Conservation (phyloP, 192 early-diverging fungal genomes). For the Coemansia erecta region DNA sequence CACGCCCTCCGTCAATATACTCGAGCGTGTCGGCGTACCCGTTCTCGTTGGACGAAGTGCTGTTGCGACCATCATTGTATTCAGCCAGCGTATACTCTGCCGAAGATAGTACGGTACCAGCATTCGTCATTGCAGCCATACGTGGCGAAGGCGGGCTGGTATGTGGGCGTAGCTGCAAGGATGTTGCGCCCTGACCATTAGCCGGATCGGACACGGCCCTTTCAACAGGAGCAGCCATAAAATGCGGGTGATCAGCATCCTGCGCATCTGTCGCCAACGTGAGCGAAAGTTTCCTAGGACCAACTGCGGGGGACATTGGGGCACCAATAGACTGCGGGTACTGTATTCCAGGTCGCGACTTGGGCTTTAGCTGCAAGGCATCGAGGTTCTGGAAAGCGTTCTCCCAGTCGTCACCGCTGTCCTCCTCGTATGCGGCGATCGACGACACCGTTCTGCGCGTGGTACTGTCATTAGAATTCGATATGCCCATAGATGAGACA, state of each 20-base stretch:
- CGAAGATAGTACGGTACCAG: conserved; percentile 5
- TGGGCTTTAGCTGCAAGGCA: conserved; percentile 35
- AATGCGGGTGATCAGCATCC: conserved; percentile 7
- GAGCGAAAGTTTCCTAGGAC: conserved; percentile 40
- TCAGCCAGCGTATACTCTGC: conserved; percentile 10
- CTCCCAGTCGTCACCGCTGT: conserved; percentile 55
- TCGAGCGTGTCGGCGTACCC: conserved; percentile 22
- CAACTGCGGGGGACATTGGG: conserved; percentile 32
- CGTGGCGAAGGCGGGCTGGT: conserved; percentile 49
- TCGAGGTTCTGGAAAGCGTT: conserved; percentile 54
- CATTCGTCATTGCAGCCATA: conserved; percentile 16
- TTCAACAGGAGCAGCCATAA: conserved; percentile 21
- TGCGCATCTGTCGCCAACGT: conserved; percentile 26
- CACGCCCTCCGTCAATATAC: conserved; percentile 16
- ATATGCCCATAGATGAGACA: conserved; percentile 52
- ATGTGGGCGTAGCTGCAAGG: conserved; percentile 21
- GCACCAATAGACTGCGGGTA: conserved; percentile 46
- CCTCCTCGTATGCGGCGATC: conserved; percentile 51
- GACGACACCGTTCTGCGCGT: conserved; percentile 50
- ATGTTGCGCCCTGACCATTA: conserved; percentile 13
- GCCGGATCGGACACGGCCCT: conserved; percentile 37
- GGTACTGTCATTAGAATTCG: conserved; percentile 41
- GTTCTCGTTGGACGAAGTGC: conserved; percentile 23
- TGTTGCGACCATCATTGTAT: conserved; percentile 25
- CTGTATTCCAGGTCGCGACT: conserved; percentile 18